Evolutionary conservation across 2,329 filamentous ascomycete species (phyloP).

Genomic region (Pseudogymnoascus pannorum): DNA sequence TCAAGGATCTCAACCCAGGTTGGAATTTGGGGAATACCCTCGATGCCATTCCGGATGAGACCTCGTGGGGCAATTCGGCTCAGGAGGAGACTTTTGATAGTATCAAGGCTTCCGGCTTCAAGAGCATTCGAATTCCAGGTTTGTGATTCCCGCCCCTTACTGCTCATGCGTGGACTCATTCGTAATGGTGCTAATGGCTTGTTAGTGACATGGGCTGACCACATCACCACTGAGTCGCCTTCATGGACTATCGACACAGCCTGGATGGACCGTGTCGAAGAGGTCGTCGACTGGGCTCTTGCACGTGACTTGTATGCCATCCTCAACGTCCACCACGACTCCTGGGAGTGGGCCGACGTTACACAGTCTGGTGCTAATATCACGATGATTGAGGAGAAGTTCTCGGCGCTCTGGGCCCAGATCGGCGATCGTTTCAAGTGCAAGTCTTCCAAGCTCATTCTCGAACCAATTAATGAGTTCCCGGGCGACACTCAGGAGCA

Average conservation of each 20-base stretch:
- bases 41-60: conserved; percentile 48
- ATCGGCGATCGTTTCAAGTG: conserved; percentile 47
- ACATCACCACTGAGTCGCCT: conserved; percentile 44
- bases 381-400: conserved; percentile 47
- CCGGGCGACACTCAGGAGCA: conserved; percentile 44
- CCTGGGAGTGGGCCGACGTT: conserved; percentile 51
- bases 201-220: conserved; percentile 50
- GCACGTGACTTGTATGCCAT: conserved; percentile 44
- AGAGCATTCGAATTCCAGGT: conserved; percentile 48
- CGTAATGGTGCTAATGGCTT: neutral
- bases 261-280: conserved; percentile 50
- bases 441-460: conserved; percentile 45
- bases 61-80: conserved; percentile 50
- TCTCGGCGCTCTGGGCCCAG: conserved; percentile 50
- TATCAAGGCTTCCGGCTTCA: conserved; percentile 47
- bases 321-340: conserved; percentile 54
- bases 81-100: conserved; percentile 45
- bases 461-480: conserved; percentile 55
- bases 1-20: conserved; percentile 44
- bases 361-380: conserved; percentile 39
- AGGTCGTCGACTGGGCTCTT: conserved; percentile 50
- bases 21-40: conserved; percentile 57
- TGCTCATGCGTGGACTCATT: neutral
- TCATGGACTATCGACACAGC: conserved; percentile 45
- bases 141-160: neutral